phyloP scores from a whole-genome alignment of 75 land plant genomes.

The Pinus tabuliformis region DNA sequence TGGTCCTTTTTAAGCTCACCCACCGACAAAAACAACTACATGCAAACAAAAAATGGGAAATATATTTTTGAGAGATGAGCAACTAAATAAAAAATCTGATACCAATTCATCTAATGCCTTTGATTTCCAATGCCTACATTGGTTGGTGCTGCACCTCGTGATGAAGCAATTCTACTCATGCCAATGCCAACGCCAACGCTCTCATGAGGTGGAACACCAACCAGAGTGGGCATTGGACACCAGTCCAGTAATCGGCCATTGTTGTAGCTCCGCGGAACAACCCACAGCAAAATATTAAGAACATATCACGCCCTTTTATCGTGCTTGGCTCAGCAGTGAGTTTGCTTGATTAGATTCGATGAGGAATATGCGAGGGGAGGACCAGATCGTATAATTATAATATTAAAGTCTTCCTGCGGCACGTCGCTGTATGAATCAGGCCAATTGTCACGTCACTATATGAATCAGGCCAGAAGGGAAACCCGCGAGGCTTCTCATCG shows the following conservation, averaged over 20 bases:
- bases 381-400: neutral
- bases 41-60: too few species aligned
- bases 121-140: slow-evolving; percentile 2
- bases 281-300: neutral
- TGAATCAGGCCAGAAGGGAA: too few species aligned
- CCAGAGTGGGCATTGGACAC: slow-evolving; percentile 1
- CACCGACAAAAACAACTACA: too few species aligned
- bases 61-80: too few species aligned
- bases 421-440: neutral
- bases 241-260: neutral
- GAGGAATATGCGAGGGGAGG: neutral
- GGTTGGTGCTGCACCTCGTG: neutral
- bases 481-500: too few species aligned
- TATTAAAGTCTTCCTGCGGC: neutral
- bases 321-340: neutral
- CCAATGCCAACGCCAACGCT: neutral
- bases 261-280: neutral
- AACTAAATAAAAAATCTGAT: too few species aligned
- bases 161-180: neutral
- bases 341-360: neutral
- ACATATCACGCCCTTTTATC: neutral
- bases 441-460: neutral
- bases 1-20: too few species aligned
- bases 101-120: too few species aligned
- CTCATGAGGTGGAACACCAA: neutral